phyloP scores from a whole-genome alignment of 1,139 yeast species.

The Hanseniaspora gamundiae region DNA sequence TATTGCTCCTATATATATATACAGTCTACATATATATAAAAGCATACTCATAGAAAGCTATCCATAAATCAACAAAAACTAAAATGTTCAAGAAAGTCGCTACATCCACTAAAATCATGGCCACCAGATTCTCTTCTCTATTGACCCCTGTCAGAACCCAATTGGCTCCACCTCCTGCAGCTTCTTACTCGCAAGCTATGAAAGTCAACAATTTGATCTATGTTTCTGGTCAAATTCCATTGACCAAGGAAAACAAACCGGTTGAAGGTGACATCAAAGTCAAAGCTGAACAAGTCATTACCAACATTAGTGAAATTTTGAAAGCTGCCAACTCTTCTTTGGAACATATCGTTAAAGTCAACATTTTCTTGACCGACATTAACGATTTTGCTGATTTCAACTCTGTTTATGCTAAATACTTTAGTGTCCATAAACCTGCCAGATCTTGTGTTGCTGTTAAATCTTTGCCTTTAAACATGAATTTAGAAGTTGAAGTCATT shows the following conservation, averaged over 20 bases:
- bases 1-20: too few species aligned
- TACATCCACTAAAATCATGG: constrained; percentile 1
- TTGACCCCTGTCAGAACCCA: constrained; percentile 29
- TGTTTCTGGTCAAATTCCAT: constrained; percentile 85
- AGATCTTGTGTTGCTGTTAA: constrained; percentile 84
- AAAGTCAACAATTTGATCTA: constrained; percentile 72
- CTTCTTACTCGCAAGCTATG: constrained; percentile 78
- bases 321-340: constrained; percentile 68
- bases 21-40: too few species aligned
- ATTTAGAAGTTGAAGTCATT: constrained; percentile 53
- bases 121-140: constrained; percentile 4
- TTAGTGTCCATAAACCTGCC: constrained; percentile 69
- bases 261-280: constrained; percentile 58
- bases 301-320: constrained; percentile 57
- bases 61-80: too few species aligned
- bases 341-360: constrained; percentile 66
- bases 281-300: constrained; percentile 67
- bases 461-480: constrained; percentile 66
- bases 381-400: constrained; percentile 62
- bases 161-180: constrained; percentile 83
- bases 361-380: constrained; percentile 74
- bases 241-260: constrained; percentile 64
- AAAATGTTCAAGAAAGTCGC: constrained; percentile 9
- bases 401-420: constrained; percentile 62
- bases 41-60: too few species aligned